These are phyloP conservation scores for Byssochlamys sp. DNA, from an alignment of 2,329 filamentous ascomycete genomes.

Conservation along the genomic window DNA sequence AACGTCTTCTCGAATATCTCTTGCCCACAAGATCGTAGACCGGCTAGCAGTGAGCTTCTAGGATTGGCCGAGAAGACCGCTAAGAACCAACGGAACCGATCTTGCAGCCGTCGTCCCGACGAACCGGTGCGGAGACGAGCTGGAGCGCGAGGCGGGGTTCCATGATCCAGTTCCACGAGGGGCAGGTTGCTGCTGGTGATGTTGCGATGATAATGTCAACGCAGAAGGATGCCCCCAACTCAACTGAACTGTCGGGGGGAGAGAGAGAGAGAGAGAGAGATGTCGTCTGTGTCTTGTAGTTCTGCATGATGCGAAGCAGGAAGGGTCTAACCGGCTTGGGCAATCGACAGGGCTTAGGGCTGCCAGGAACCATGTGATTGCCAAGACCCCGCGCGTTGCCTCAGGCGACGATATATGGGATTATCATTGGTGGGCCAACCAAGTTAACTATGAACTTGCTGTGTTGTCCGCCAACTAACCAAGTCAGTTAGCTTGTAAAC, in stretches of 20 bases:
- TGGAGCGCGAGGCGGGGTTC: background rate
- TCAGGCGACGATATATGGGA: background rate
- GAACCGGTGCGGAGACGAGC: slow-evolving; percentile 12
- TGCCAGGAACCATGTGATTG: background rate
- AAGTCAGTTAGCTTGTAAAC: background rate
- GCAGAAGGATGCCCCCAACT: no score
- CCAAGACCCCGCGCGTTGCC: background rate
- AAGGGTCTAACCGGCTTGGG: background rate
- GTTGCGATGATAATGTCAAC: background rate
- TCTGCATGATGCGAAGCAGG: background rate
- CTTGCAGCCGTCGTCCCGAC: slow-evolving; percentile 9
- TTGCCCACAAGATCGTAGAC: background rate
- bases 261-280: no score
- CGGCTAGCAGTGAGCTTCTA: background rate
- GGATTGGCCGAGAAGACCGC: background rate
- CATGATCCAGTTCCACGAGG: background rate
- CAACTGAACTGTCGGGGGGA: no score
- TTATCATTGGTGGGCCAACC: background rate
- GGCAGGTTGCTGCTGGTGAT: background rate
- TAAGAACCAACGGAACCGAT: slow-evolving; percentile 1
- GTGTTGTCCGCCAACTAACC: background rate
- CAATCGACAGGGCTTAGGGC: background rate
- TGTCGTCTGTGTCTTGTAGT: no score
- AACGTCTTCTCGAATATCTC: background rate
- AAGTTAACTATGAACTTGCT: background rate